phyloP scores from a whole-genome alignment of 192 early-diverging fungal species.

The Podila clonocystis region DNA sequence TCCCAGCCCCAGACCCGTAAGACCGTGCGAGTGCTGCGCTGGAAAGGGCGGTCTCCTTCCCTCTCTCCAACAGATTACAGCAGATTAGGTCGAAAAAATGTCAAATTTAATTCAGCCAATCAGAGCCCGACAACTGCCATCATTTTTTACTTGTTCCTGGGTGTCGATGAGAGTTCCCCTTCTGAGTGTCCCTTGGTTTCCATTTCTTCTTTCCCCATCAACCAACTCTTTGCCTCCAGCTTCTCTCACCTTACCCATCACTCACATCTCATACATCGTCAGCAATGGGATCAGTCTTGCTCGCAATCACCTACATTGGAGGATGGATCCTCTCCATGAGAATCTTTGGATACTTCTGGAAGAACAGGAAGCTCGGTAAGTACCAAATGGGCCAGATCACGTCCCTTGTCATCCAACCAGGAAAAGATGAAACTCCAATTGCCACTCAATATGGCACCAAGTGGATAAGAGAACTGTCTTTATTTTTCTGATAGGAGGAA shows the following conservation, averaged over 20 bases:
- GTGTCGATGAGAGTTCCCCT: not conserved
- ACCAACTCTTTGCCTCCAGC: not conserved
- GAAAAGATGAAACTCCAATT: no score
- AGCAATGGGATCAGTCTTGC: conserved; percentile 50
- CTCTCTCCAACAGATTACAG: no score
- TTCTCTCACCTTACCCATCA: not conserved
- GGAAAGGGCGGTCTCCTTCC: not conserved
- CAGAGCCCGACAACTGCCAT: conserved; percentile 27
- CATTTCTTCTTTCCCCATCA: not conserved
- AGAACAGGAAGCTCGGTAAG: conserved; percentile 52
- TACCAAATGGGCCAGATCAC: not conserved
- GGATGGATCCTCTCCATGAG: conserved; percentile 55
- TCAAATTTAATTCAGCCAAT: conserved; percentile 19
- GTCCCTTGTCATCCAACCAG: no score
- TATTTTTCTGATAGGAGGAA: no score
- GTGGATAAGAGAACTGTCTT: no score
- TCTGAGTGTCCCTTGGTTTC: not conserved
- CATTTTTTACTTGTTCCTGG: not conserved
- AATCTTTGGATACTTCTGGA: conserved; percentile 52
- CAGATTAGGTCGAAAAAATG: not conserved
- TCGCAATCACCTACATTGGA: conserved; percentile 51
- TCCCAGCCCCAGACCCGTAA: no score
- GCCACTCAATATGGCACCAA: no score
- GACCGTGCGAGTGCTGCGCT: no score
- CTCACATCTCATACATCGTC: not conserved